Evolutionary conservation across 169 alveolate genomes (phyloP).

Genomic region (Cryptosporidium bovis): DNA sequence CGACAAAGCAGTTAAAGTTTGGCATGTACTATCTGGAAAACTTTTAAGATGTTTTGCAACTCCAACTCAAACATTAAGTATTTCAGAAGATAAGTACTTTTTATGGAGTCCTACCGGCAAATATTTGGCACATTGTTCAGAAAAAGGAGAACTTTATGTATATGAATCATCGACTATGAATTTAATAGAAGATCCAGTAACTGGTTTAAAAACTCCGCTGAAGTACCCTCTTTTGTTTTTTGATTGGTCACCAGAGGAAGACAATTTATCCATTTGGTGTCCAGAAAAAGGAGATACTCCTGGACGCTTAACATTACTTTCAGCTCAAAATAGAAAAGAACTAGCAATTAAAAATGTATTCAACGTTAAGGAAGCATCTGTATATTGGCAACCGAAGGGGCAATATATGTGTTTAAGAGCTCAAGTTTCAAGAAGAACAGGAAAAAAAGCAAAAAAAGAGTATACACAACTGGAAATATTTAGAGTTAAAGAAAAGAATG

Average conservation of each 20-base stretch:
- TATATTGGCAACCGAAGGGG: conserved; percentile 91
- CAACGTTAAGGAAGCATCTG: conserved; percentile 86
- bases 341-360: conserved; percentile 89
- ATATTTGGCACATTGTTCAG: conserved; percentile 84
- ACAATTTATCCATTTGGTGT: conserved; percentile 87
- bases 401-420: conserved; percentile 89
- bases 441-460: conserved; percentile 87
- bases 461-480: conserved; percentile 88
- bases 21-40: conserved; percentile 90
- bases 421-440: conserved; percentile 85
- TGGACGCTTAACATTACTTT: conserved; percentile 85
- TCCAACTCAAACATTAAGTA: conserved; percentile 46
- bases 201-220: conserved; percentile 84
- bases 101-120: conserved; percentile 88
- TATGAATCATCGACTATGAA: conserved; percentile 85
- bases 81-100: conserved; percentile 82
- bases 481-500: conserved; percentile 86
- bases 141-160: conserved; percentile 78
- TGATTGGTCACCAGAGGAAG: conserved; percentile 93
- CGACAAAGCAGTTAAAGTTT: conserved; percentile 87
- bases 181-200: conserved; percentile 81
- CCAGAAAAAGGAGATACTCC: conserved; percentile 90
- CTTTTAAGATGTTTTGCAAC: conserved; percentile 82
- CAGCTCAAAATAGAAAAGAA: conserved; percentile 87
- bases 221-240: conserved; percentile 86